Base-by-base conservation (phyloP, 2,329 filamentous ascomycete species). In the Ramularia endophylla region DNA sequence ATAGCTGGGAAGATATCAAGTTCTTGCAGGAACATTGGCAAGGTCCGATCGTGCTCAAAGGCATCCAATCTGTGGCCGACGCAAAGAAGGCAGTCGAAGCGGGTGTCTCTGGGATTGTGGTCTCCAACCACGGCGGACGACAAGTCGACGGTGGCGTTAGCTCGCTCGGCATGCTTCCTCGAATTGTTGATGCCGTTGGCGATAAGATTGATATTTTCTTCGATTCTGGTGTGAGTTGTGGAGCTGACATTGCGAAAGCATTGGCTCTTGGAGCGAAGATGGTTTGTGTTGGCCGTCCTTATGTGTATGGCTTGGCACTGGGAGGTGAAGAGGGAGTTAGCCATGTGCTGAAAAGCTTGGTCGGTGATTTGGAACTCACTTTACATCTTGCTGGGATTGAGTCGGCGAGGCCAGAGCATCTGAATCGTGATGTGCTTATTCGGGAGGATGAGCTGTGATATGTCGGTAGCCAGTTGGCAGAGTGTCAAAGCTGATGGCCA, bases 11-110 rank as follows among this genome's bases (percentile, higher is more conserved):
- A 2, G 69, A 85, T 27, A 59, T 85, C 27, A 65, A 66, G n/a
- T 65, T 77, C 35, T 55, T 85, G 47, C 69, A 73, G 48, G 65
- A 73, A 51, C 59, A 80, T 43, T 85, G 80, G 77, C 69, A 77
- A 45, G 77, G 80, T 0, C 77, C 79, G 0, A 74, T 86, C 39
- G 72, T 77, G 44, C 67, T 77, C 19, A 82, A 83, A 59, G 79
- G 78, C 0, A 76, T 72, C 40, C 71, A 75, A 51, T 69, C 66
- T 32, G 64, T 71, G 2, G 68, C 63, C 1, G 73, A 77, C 53
- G 72, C 72, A 11, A 59, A 55, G 37, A 61, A 65, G 41, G 68
- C 67, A 2, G 59, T 66, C 5, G 59, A 74, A 27, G 53, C 60
- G 20, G 71, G 69, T 6, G 66, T 70, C 19, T 62, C 71, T 30